phyloP scores from a whole-genome alignment of 805 yeast genomes.

The Candida sanyiensis region DNA sequence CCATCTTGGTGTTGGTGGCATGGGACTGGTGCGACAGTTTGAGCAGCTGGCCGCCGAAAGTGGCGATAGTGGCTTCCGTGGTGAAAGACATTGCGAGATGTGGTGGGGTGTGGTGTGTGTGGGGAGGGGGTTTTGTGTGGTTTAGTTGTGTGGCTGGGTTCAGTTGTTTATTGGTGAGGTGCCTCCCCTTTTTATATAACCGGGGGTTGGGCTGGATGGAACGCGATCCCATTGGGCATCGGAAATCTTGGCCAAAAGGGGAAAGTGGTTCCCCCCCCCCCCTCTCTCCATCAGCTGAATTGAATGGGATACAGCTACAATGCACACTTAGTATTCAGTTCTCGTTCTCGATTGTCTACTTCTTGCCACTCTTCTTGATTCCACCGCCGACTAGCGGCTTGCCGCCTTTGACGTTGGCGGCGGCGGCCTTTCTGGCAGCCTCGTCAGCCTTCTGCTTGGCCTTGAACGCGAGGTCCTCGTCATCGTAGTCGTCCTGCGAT shows the following conservation, averaged over 20 bases:
- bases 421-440: constrained; percentile 86
- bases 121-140: too few relatives aligned
- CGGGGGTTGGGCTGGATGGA: not conserved
- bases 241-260: constrained; percentile 1
- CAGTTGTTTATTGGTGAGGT: not conserved
- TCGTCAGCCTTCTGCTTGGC: constrained; percentile 94
- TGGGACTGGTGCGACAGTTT: constrained; percentile 72
- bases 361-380: constrained; percentile 81
- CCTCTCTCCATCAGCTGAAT: not conserved
- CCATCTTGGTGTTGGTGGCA: constrained; percentile 66
- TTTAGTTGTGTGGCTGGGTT: not conserved
- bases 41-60: constrained; percentile 69
- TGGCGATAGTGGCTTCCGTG: constrained; percentile 28
- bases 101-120: too few relatives aligned
- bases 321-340: too few relatives aligned
- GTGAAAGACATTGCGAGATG: constrained; percentile 19
- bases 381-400: constrained; percentile 94
- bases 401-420: constrained; percentile 79
- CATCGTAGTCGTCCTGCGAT: constrained; percentile 68
- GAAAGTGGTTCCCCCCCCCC: constrained; percentile 1
- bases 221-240: constrained; percentile 1
- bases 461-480: constrained; percentile 85
- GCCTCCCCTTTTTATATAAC: not conserved
- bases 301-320: too few relatives aligned
- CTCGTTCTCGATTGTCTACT: too few relatives aligned